Conservation (phyloP, 1,284 basidiomycete species). For the Austroboletus niveus region DNA sequence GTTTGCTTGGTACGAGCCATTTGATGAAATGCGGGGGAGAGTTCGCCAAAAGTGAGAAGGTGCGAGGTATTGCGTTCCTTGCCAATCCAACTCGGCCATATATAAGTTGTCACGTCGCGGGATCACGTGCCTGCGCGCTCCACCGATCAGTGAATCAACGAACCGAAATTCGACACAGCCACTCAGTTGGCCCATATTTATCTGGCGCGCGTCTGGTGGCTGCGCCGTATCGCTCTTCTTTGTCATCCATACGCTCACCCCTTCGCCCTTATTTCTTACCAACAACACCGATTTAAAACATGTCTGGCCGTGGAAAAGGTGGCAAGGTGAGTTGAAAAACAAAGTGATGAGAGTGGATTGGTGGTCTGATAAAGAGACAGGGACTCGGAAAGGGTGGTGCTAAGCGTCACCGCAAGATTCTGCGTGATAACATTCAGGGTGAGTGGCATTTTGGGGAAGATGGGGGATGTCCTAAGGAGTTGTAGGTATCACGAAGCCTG, state of each 20-base stretch:
- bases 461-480: not conserved
- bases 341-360: not conserved
- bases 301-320: constrained; percentile 81
- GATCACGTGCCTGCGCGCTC: constrained; percentile 36
- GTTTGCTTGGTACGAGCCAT: constrained; percentile 75
- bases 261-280: not conserved
- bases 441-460: not conserved
- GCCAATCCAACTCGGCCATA: not conserved
- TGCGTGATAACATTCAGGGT: constrained; percentile 70
- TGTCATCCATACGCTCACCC: not conserved
- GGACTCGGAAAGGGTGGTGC: constrained; percentile 55
- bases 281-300: constrained; percentile 31
- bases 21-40: constrained; percentile 1
- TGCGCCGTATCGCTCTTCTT: constrained; percentile 8
- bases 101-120: constrained; percentile 44
- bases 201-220: constrained; percentile 2
- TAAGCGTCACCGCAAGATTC: constrained; percentile 64
- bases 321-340: constrained; percentile 42
- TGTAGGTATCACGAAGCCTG: constrained; percentile 46
- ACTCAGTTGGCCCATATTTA: constrained; percentile 39
- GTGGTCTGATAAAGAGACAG: constrained; percentile 10
- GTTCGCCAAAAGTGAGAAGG: not conserved
- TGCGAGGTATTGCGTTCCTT: not conserved
- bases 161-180: constrained; percentile 39
- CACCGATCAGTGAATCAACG: constrained; percentile 27